phyloP scores from a whole-genome alignment of 192 early-diverging fungal genomes.

The Entomortierella parvispora region DNA sequence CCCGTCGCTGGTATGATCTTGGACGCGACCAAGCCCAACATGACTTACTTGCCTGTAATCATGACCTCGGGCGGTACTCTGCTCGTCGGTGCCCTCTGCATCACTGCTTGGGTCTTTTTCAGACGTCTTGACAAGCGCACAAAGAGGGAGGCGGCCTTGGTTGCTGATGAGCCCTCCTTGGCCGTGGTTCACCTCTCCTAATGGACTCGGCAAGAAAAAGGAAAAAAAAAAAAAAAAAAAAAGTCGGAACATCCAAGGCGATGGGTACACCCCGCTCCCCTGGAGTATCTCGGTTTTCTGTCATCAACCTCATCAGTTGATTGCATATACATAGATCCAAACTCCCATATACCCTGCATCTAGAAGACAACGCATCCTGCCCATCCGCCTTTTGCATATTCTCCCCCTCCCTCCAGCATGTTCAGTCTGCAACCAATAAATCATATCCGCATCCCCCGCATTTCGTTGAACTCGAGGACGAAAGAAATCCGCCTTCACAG shows the following conservation, averaged over 20 bases:
- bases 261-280: neutral
- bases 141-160: conserved; percentile 17
- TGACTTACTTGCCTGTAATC: conserved; percentile 43
- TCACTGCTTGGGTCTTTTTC: conserved; percentile 40
- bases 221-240: neutral
- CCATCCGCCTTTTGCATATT: neutral
- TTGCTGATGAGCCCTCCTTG: conserved; percentile 6
- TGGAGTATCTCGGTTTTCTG: conserved; percentile 1
- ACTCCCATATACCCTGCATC: no score
- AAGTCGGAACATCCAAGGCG: conserved; percentile 1
- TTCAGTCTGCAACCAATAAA: neutral
- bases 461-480: no score
- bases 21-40: conserved; percentile 33
- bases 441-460: no score
- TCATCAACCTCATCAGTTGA: no score
- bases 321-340: no score
- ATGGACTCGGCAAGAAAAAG: neutral
- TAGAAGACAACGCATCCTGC: no score
- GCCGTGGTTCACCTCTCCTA: conserved; percentile 4
- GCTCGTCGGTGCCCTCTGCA: conserved; percentile 33
- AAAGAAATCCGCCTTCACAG: no score
- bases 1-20: conserved; percentile 50
- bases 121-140: conserved; percentile 29
- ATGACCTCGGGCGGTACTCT: conserved; percentile 36
- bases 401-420: neutral